phyloP scores from a whole-genome alignment of 164 flowering plant species.

The Stephania japonica region DNA sequence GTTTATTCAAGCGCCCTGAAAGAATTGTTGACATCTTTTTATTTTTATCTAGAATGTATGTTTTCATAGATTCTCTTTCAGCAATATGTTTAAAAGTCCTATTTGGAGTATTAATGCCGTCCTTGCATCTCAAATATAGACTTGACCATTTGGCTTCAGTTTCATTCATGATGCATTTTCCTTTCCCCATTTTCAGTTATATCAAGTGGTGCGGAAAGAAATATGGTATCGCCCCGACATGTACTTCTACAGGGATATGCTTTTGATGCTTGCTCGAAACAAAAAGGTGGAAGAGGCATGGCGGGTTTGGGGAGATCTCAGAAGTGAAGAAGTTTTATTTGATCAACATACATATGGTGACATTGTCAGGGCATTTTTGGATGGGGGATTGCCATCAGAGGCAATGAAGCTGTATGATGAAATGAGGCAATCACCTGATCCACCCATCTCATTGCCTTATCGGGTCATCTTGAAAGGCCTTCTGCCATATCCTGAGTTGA shows the following conservation, averaged over 20 bases:
- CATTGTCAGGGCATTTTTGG: slow-evolving; percentile 66
- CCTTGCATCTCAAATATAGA: not conserved
- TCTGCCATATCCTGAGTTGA: slow-evolving; percentile 76
- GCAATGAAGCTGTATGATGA: slow-evolving; percentile 86
- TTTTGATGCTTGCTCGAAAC: slow-evolving; percentile 89
- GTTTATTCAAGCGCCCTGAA: not conserved
- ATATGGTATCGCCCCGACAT: slow-evolving; percentile 97
- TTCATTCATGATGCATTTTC: not conserved
- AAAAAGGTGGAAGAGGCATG: slow-evolving; percentile 54
- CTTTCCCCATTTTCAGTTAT: slow-evolving; percentile 47
- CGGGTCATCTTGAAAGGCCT: slow-evolving; percentile 93
- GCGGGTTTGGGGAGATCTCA: slow-evolving; percentile 73
- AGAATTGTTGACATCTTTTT: no score
- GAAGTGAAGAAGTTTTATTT: slow-evolving; percentile 68
- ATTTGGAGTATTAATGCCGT: not conserved
- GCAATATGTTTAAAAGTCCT: not conserved
- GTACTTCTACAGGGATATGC: slow-evolving; percentile 97
- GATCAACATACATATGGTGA: slow-evolving; percentile 96
- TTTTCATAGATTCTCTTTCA: not conserved
- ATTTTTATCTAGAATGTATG: not conserved
- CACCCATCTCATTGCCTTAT: slow-evolving; percentile 68
- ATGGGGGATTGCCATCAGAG: slow-evolving; percentile 55
- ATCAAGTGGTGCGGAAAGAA: slow-evolving; percentile 79
- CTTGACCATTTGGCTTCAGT: not conserved
- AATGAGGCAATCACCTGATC: slow-evolving; percentile 84